Base-by-base conservation (phyloP, 2,329 filamentous ascomycete species). In the Microsporum ferrugineum region DNA sequence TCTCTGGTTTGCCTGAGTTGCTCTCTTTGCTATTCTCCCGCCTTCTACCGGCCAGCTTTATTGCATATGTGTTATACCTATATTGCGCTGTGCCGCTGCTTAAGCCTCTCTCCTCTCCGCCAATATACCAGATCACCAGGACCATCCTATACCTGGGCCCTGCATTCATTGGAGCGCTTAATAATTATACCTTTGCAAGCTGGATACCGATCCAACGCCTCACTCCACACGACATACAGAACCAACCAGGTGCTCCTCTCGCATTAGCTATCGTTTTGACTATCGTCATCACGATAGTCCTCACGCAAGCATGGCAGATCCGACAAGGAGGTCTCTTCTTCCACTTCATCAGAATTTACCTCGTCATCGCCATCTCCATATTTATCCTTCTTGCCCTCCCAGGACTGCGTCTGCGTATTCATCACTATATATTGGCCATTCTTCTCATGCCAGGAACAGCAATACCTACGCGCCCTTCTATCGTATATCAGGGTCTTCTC, bases 181-280 rank as follows among this genome's bases (percentile, higher is more conserved):
- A 92, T 69, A 97, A 97, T 75, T 95, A 96, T 74, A 97, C 94
- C 0, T 89, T 99, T 69, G 88, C 90, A 68, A 71, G 72, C 7
- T 88, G 89, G 75, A 96, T 99, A 63, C 94, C 94, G 0, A 94
- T 99, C 66, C 85, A 91, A 72, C 87, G 94, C 1, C 80, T 99
- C n/a, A 97, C 89, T 6, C 85, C 87, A 0, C 90, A 95, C 71
- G 94, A 99, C 70, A 84, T 99, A 49, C 77, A 87, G 56, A 87
- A 91, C 67, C 91, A 99, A 70, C 92, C 94, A 0, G 94, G 94
- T 5, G 94, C 92, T 0, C 86, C 89, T 61, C 82, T 88, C 1
- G 92, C 94, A 0, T 77, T 99, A 57, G 83, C 88, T 51, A 81
- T 89, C 61, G 88, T 99, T 63, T 78, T 96, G 41, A 78, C 89